Base-by-base conservation (phyloP, 345 rosid species). In the Boechera divaricarpa region DNA sequence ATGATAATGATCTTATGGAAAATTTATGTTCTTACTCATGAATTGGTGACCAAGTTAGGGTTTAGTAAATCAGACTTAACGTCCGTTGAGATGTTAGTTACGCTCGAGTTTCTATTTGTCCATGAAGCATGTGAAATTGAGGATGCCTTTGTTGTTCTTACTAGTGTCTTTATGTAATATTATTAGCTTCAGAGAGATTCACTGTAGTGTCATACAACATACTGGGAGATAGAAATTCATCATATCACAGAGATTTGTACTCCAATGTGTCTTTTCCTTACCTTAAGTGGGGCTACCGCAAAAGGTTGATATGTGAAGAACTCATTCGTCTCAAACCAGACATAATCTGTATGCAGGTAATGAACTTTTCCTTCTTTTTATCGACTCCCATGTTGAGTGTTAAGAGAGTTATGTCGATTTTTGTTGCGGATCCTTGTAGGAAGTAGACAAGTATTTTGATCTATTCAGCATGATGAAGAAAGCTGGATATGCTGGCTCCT, bases 391-490 rank as follows among this genome's bases (percentile, higher is more conserved):
- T 49, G 24, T 48, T 3, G 39, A 42, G n/a, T 38, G 29, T 33
- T 63, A 33, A 18, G 12, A 33, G 8, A 56, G n/a, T 15, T 38
- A 16, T 55, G 47, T 77, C 57, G 56, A 29, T 55, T 69, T 48
- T 75, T 63, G 56, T 47, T 56, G 71, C 45, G 31, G 49, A 47
- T 62, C 74, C 56, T 82, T 56, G 44, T 79, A 92, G 98, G 94
- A 89, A 83, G 98, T 90, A 83, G 96, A 90, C 80, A 90, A 75
- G 77, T 90, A 87, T 63, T 84, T 82, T 45, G 96, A 90, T 77
- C 74, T 90, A 32, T 82, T 80, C 36, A 75, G 53, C 54, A 74
- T 75, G 47, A 57, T 90, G 87, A 77, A 85, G 83, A 85, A 82
- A 77, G 87, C 86, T 51, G 91, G 96, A 81, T 92, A 86, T 85